Evolutionary conservation across 177 flowering plant genomes (phyloP).

Genomic region (Vitis hybrid): DNA sequence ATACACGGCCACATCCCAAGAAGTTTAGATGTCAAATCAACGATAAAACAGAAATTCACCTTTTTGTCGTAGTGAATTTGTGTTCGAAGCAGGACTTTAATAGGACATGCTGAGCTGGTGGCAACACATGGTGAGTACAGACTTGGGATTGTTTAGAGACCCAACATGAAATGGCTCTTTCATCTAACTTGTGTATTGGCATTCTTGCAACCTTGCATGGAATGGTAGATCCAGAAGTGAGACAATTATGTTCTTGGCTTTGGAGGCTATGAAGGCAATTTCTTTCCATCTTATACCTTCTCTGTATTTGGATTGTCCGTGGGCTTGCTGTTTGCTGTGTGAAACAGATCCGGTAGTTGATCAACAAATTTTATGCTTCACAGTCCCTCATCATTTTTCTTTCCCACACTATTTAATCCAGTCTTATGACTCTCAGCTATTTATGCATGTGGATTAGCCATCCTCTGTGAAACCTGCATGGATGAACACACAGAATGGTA

Average conservation of each 20-base stretch:
- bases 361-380: conserved; percentile 3
- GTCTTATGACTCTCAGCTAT: background rate
- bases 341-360: conserved; percentile 1
- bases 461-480: conserved; percentile 1
- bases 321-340: background rate
- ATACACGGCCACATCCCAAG: background rate
- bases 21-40: background rate
- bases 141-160: background rate
- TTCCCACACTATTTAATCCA: background rate
- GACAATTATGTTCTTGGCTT: background rate
- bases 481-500: background rate
- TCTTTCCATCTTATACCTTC: background rate
- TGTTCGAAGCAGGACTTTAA: conserved; percentile 6
- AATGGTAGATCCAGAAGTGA: conserved; percentile 5
- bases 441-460: background rate
- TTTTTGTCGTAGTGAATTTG: background rate
- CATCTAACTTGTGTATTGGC: background rate
- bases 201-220: background rate
- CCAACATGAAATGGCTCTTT: conserved; percentile 2
- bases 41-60: background rate
- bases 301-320: background rate
- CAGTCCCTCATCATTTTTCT: background rate
- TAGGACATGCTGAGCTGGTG: background rate
- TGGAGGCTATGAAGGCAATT: conserved; percentile 13
- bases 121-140: background rate